Evolutionary conservation across 768 basidiomycete genomes (phyloP), one percentile per base, ranked within the genome.

Genomic region (Porphyrellus cyaneotinctus): DNA sequence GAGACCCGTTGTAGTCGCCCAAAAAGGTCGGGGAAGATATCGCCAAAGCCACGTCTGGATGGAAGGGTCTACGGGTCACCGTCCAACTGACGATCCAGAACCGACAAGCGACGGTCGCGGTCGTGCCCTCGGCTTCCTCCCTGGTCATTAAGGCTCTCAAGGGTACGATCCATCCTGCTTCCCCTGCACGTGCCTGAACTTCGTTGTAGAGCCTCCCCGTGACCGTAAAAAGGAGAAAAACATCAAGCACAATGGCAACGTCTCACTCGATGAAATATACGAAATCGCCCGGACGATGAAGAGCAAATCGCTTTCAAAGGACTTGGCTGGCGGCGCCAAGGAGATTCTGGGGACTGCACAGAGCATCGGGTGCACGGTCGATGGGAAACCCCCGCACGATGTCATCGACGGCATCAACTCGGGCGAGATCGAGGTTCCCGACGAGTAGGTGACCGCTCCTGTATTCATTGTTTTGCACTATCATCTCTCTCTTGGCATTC

Each of bases 11-110:
- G 45, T 63, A 98, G 97, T 97, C 97, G 53, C 97, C 97, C 64
- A 99, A 99, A 81, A 98, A 98, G 80, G 97, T 99, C 75, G 97
- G 97, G 76, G 97, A 99, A 91, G 97, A 99, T 77, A 99, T 99
- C 71, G 97, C 97, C 65, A 99, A 99, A 74, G 95, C 95, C 53
- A 99, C 97, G 55, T 83, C 85, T 43, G 87, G 86, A 71, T 99
- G 97, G 97, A 99, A 99, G 76, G 97, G 97, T 78, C 91, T 98
- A 70, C 92, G 95, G 57, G 95, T 99, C 54, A 98, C 97, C 60
- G 94, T 98, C 61, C 93, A 97, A 74, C 84, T 98, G 56, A 98
- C 95, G 54, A 97, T 98, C 74, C 97, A 98, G 83, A 99, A 99
- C 77, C 93, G 97, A 74, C 97, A 99, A 85, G 97, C 97, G 50